These are phyloP conservation scores for Echites panduratus DNA, from an alignment of 257 asterid species.

Conservation along the genomic window DNA sequence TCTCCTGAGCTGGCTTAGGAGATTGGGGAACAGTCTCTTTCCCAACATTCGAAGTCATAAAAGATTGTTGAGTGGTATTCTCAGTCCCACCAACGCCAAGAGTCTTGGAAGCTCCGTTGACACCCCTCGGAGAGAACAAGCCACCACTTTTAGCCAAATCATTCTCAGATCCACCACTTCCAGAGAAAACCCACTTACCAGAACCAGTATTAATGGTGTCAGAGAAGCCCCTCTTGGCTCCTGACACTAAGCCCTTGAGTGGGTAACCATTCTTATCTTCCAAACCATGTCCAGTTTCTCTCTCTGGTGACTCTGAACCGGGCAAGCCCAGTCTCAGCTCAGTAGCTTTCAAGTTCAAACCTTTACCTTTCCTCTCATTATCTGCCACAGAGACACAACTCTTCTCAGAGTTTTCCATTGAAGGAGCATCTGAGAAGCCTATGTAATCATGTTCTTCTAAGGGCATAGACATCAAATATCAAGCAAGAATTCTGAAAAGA, in stretches of 20 bases:
- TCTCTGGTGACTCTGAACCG: conserved; percentile 35
- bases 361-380: conserved; percentile 23
- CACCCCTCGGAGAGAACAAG: conserved; percentile 34
- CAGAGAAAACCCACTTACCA: conserved; percentile 36
- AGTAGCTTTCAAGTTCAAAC: conserved; percentile 44
- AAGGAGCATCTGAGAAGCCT: conserved; percentile 29
- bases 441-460: conserved; percentile 34
- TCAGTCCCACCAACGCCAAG: conserved; percentile 17
- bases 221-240: conserved; percentile 40
- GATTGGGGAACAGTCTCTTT: conserved; percentile 29
- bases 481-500: neutral
- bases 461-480: conserved; percentile 24
- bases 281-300: conserved; percentile 15
- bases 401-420: conserved; percentile 32
- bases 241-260: conserved; percentile 26
- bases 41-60: conserved; percentile 19
- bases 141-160: conserved; percentile 25
- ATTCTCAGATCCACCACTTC: conserved; percentile 34
- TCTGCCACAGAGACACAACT: conserved; percentile 14
- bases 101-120: conserved; percentile 26
- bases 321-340: conserved; percentile 43
- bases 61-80: conserved; percentile 14
- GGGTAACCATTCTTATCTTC: conserved; percentile 17
- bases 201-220: conserved; percentile 35
- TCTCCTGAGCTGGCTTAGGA: conserved; percentile 27